Conservation (phyloP, 495 filamentous ascomycete genomes). For the Ascobolus immersus region DNA sequence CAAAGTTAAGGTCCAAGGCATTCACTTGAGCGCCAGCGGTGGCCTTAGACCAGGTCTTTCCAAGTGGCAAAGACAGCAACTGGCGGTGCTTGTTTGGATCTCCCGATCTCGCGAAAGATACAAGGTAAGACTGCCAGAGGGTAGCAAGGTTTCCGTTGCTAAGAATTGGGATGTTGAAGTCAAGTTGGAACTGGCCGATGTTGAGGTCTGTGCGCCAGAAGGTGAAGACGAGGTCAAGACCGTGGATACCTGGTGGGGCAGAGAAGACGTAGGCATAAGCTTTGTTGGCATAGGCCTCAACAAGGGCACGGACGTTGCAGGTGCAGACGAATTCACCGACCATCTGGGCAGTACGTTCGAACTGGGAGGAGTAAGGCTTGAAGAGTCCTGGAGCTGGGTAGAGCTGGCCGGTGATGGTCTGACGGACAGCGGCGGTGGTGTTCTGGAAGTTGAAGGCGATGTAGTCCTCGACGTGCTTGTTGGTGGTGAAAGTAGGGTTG, state of each 20-base stretch:
- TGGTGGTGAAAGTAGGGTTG: slow-evolving; percentile 7
- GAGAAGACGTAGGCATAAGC: slow-evolving; percentile 11
- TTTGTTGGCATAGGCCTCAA: slow-evolving; percentile 8
- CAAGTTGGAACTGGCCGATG: slow-evolving; percentile 11
- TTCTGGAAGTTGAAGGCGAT: slow-evolving; percentile 9
- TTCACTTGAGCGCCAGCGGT: too few species aligned
- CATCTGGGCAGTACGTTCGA: slow-evolving; percentile 3
- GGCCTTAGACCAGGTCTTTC: slow-evolving; percentile 5
- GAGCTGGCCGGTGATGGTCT: neutral
- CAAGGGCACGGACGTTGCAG: slow-evolving; percentile 10
- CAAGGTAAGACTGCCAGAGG: slow-evolving; percentile 12
- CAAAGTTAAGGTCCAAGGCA: too few species aligned
- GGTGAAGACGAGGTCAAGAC: slow-evolving; percentile 7
- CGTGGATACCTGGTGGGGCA: slow-evolving; percentile 10
- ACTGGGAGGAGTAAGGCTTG: slow-evolving; percentile 3
- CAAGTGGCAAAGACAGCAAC: slow-evolving; percentile 4
- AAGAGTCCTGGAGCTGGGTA: slow-evolving; percentile 10
- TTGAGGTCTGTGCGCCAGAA: slow-evolving; percentile 13
- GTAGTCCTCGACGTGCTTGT: slow-evolving; percentile 5
- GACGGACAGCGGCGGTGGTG: neutral
- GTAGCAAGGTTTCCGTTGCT: slow-evolving; percentile 12
- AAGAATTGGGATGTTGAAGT: slow-evolving; percentile 7
- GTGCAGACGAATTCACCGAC: slow-evolving; percentile 10
- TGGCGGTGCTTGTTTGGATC: slow-evolving; percentile 12
- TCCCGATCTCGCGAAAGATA: slow-evolving; percentile 9